These are phyloP conservation scores for Skeletonema tropicum DNA, from an alignment of 108 stramenopile genomes.

Conservation along the genomic window DNA sequence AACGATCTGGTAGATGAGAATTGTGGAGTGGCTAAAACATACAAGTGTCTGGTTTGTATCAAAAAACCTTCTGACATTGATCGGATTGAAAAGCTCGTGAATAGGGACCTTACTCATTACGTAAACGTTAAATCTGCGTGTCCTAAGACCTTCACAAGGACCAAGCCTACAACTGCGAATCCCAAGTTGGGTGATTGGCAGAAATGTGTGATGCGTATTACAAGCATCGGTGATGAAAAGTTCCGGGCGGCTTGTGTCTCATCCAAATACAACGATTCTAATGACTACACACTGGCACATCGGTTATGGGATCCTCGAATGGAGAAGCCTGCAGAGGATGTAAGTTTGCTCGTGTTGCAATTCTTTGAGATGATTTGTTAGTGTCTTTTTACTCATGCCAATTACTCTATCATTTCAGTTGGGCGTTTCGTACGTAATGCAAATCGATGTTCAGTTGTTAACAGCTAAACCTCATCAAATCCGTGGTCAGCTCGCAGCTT, in stretches of 20 bases:
- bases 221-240: slow-evolving; percentile 28
- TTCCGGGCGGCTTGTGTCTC: slow-evolving; percentile 48
- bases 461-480: slow-evolving; percentile 54
- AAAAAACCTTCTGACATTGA: slow-evolving; percentile 47
- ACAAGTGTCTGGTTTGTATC: slow-evolving; percentile 52
- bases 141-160: slow-evolving; percentile 48
- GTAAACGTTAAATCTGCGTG: slow-evolving; percentile 42
- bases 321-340: slow-evolving; percentile 32
- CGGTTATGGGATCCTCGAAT: slow-evolving; percentile 38
- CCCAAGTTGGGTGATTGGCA: slow-evolving; percentile 23
- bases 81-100: slow-evolving; percentile 39
- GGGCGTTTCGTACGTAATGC: slow-evolving; percentile 37
- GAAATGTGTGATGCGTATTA: slow-evolving; percentile 47
- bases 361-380: not conserved
- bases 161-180: slow-evolving; percentile 23
- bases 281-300: slow-evolving; percentile 45
- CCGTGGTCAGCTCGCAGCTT: slow-evolving; percentile 50
- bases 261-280: slow-evolving; percentile 43
- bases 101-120: slow-evolving; percentile 36
- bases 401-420: not conserved
- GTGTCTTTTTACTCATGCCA: not conserved
- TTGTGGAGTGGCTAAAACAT: slow-evolving; percentile 23
- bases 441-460: slow-evolving; percentile 49
- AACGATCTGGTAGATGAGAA: not conserved
- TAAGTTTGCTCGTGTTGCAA: slow-evolving; percentile 5